These are phyloP conservation scores for Nothopassalora personata DNA, from an alignment of 2,329 filamentous ascomycete genomes.

Conservation along the genomic window DNA sequence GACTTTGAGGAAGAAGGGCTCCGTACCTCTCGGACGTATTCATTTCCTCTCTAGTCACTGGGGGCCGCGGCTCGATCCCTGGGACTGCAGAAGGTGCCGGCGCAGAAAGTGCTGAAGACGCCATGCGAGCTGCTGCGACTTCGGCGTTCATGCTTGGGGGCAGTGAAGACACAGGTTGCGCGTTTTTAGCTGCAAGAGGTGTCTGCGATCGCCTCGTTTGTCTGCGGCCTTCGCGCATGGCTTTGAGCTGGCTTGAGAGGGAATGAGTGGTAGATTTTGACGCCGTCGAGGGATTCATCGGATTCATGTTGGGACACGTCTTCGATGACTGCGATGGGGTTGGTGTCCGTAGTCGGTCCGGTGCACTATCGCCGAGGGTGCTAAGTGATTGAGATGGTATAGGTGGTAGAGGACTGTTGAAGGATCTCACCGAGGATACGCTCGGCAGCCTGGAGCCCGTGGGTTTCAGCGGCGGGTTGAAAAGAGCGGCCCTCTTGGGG, in stretches of 20 bases:
- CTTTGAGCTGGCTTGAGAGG: conserved; percentile 15
- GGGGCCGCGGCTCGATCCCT: conserved; percentile 22
- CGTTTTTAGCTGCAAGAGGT: not conserved
- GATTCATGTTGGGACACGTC: not conserved
- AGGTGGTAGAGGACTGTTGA: conserved; percentile 19
- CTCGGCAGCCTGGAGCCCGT: not conserved
- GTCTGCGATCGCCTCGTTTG: not conserved
- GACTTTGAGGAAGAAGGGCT: conserved; percentile 29
- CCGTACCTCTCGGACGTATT: conserved; percentile 32
- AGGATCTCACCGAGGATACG: not conserved
- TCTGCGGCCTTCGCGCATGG: conserved; percentile 8
- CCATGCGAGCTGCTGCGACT: conserved; percentile 15
- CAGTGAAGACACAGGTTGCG: conserved; percentile 20
- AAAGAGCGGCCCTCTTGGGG: conserved; percentile 4
- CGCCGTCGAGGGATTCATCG: conserved; percentile 15
- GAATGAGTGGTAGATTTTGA: conserved; percentile 7
- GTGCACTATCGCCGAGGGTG: not conserved
- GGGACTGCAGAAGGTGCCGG: conserved; percentile 32
- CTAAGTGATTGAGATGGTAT: conserved; percentile 12
- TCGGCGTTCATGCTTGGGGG: conserved; percentile 20
- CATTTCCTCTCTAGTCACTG: conserved; percentile 30
- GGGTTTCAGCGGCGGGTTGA: conserved; percentile 5
- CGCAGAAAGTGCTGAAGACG: conserved; percentile 8
- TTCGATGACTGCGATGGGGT: conserved; percentile 4
- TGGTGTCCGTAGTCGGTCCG: conserved; percentile 1